These are phyloP conservation scores for Lactarius quietus DNA, from an alignment of 768 basidiomycete genomes.

Conservation along the genomic window DNA sequence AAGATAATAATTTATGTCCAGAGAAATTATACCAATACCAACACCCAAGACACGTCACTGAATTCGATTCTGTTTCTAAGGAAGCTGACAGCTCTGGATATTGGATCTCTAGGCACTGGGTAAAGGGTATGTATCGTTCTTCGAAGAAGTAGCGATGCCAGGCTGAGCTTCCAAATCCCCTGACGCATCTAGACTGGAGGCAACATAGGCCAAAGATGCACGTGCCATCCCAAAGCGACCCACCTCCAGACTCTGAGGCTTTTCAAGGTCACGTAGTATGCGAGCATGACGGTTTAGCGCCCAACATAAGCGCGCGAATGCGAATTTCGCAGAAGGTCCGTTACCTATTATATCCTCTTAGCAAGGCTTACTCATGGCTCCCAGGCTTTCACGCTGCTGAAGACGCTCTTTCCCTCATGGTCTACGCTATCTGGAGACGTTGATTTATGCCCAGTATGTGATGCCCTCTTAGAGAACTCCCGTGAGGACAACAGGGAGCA, in stretches of 20 bases:
- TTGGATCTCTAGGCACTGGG: conserved; percentile 80
- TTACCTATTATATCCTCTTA: conserved; percentile 4
- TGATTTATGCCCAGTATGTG: conserved; percentile 63
- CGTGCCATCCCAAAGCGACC: conserved; percentile 50
- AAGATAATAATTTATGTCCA: conserved; percentile 30
- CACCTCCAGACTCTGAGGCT: conserved; percentile 57
- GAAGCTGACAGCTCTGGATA: conserved; percentile 44
- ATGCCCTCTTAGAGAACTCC: conserved; percentile 48
- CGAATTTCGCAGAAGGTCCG: conserved; percentile 61
- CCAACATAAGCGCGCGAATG: conserved; percentile 52
- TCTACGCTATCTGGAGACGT: conserved; percentile 46
- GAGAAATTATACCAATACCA: conserved; percentile 67
- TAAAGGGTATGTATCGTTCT: conserved; percentile 50
- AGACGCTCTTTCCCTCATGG: conserved; percentile 63
- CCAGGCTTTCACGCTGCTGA: conserved; percentile 57
- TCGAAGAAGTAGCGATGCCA: neutral
- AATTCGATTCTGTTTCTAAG: conserved; percentile 53
- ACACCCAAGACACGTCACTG: conserved; percentile 57
- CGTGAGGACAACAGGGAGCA: conserved; percentile 59
- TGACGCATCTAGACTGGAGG: conserved; percentile 59
- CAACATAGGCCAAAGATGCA: conserved; percentile 76
- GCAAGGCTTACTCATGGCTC: conserved; percentile 1
- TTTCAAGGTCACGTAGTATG: conserved; percentile 63
- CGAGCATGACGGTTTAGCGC: conserved; percentile 62
- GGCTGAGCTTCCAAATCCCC: conserved; percentile 2